Base-by-base conservation (phyloP, 179 eudicot species). In the Beta macrorhiza region DNA sequence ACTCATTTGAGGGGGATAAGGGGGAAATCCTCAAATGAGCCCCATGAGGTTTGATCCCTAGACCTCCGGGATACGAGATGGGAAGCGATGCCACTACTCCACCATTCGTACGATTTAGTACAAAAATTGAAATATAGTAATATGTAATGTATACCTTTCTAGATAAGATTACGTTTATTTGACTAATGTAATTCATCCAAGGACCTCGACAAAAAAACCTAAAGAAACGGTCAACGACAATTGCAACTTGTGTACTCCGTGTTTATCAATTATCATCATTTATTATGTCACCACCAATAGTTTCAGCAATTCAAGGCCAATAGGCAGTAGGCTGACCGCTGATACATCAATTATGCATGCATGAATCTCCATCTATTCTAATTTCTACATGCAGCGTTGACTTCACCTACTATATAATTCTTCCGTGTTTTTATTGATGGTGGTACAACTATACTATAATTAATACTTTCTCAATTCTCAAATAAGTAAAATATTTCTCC, bases 241-340 rank as follows among this genome's bases (percentile, higher is more conserved):
- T 47, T 22, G 55, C 80, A 77, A 77, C 15, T 78, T 51, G 20
- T 13, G 5, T 12, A 0, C 5, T 4, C 42, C 19, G 15, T 14
- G 13, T 51, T 16, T 29, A 78, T 32, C 37, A 37, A 52, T 53
- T 57, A 3, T 76, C 8, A 5, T 64, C 14, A 64, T 49, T 78
- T 67, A 78, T 78, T 67, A 78, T 17, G n/a, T 32, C 52, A 44
- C 42, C 15, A 17, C n/a, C 19, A 72, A 13, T 3, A 4, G 0
- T 72, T 72, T 59, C 51, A 59, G 71, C 61, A 45, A 52, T 72
- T 68, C 74, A 78, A 57, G 5, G 20, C 19, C 72, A n/a, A 51
- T 63, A 68, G 29, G 78, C 25, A 25, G 25, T 25, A 25, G 25
- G 25, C 25, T 25, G 25, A 25, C 25, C 25, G 32, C 32, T 1